Evolutionary conservation across 2,329 filamentous ascomycete species (phyloP).

Genomic region (Cercospora sp.): DNA sequence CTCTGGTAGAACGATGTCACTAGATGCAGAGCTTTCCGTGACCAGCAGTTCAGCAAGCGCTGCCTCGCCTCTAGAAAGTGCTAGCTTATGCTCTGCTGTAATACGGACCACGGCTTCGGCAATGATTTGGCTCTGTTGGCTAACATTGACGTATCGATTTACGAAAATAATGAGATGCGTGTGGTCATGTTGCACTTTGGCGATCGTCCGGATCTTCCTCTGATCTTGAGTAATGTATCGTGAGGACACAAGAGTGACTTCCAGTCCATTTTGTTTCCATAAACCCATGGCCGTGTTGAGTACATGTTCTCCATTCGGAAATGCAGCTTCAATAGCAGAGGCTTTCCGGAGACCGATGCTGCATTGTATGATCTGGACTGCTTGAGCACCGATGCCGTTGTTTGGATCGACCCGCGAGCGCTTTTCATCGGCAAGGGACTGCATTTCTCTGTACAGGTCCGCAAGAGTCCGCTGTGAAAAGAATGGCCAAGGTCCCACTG

Average conservation of each 20-base stretch:
- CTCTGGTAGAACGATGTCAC: not conserved
- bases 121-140: slow-evolving; percentile 12
- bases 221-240: not conserved
- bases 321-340: slow-evolving; percentile 1
- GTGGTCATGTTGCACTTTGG: slow-evolving; percentile 2
- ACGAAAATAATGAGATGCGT: slow-evolving; percentile 28
- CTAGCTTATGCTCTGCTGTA: slow-evolving; percentile 2
- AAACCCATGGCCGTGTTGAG: slow-evolving; percentile 3
- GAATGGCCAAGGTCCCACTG: not conserved
- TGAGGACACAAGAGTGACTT: not conserved
- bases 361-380: not conserved
- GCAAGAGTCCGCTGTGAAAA: slow-evolving; percentile 17
- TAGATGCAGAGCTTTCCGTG: not conserved
- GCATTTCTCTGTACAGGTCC: slow-evolving; percentile 1
- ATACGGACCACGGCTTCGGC: slow-evolving; percentile 36
- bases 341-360: not conserved
- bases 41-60: slow-evolving; percentile 12
- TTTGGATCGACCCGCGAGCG: not conserved
- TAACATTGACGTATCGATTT: not conserved
- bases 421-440: not conserved
- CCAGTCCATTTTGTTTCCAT: slow-evolving; percentile 3
- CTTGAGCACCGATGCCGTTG: not conserved
- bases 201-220: slow-evolving; percentile 7
- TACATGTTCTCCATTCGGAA: not conserved
- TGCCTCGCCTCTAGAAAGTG: slow-evolving; percentile 3